A percentile compares a stretch with the other conserved stretches of the same genome.
These are phyloP conservation scores for Aspergillus costaricaensis DNA, from an alignment of 2,329 filamentous ascomycete species.

Conservation along the genomic window DNA sequence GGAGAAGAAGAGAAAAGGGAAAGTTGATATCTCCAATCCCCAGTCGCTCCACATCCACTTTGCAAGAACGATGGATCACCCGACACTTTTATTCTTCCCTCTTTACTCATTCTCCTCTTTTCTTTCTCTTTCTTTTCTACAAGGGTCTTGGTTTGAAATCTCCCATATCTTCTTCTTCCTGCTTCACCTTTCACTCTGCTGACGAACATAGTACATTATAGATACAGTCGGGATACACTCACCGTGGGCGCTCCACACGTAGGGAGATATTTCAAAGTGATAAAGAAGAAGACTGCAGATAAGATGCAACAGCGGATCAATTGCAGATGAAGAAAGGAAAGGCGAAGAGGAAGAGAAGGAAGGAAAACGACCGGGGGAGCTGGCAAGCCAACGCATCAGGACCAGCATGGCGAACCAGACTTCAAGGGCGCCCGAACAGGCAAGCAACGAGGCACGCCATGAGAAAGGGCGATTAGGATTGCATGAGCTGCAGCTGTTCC, in stretches of 20 bases:
- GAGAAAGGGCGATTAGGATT: neutral
- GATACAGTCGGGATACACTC: neutral
- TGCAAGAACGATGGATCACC: constrained; percentile 18
- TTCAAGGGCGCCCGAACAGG: neutral
- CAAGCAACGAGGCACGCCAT: neutral
- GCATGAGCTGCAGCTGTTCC: too few species aligned
- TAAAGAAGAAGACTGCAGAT: neutral
- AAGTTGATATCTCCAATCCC: constrained; percentile 5
- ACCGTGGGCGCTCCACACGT: neutral
- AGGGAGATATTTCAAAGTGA: neutral
- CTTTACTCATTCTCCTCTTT: neutral
- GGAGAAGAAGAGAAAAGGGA: constrained; percentile 1
- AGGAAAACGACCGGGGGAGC: neutral
- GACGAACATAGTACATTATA: too few species aligned
- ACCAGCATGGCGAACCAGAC: neutral
- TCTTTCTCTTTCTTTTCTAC: neutral
- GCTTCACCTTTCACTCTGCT: neutral
- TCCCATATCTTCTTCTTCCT: neutral
- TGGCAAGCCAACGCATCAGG: neutral
- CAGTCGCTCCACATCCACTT: constrained; percentile 13
- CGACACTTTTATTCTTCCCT: neutral
- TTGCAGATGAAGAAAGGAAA: neutral
- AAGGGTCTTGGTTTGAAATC: neutral
- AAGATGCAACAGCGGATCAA: neutral
- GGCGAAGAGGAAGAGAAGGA: neutral